These are phyloP conservation scores for Pichia kluyveri DNA, from an alignment of 805 yeast genomes.

Conservation along the genomic window DNA sequence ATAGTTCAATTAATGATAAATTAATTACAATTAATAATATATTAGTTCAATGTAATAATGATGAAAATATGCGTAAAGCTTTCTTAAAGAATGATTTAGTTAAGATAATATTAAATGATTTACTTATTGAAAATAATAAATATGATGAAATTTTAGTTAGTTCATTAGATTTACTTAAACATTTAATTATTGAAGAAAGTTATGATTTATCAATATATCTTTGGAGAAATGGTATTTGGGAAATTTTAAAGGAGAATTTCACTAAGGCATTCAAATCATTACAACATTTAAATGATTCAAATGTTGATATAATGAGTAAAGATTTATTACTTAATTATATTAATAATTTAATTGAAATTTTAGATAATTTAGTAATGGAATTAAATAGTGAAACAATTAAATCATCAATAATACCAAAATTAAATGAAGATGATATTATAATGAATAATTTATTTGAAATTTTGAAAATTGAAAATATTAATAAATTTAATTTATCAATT, in stretches of 20 bases:
- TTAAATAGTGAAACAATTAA: conserved; percentile 47
- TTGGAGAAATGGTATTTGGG: conserved; percentile 77
- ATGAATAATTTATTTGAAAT: conserved; percentile 7
- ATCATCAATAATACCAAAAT: conserved; percentile 16
- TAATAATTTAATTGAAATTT: conserved; percentile 59
- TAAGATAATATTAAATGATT: conserved; percentile 43
- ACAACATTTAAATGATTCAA: conserved; percentile 27
- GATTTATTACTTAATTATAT: conserved; percentile 53
- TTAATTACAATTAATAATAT: conserved; percentile 71
- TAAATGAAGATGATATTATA: conserved; percentile 20
- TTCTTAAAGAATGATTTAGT: conserved; percentile 67
- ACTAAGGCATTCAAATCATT: conserved; percentile 43
- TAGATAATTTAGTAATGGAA: conserved; percentile 52
- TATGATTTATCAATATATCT: conserved; percentile 65
- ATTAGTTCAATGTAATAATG: conserved; percentile 50
- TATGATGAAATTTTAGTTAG: conserved; percentile 70
- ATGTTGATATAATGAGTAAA: conserved; percentile 23
- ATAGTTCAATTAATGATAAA: conserved; percentile 55
- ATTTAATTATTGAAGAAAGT: conserved; percentile 79
- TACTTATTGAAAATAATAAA: conserved; percentile 51
- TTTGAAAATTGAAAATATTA: conserved; percentile 26
- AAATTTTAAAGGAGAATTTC: conserved; percentile 43
- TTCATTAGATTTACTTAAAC: conserved; percentile 72
- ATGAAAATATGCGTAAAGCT: conserved; percentile 40
- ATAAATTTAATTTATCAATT: conserved; percentile 23